Base-by-base conservation (phyloP, 352 stramenopile genomes). In the Pythium scleroteichum region DNA sequence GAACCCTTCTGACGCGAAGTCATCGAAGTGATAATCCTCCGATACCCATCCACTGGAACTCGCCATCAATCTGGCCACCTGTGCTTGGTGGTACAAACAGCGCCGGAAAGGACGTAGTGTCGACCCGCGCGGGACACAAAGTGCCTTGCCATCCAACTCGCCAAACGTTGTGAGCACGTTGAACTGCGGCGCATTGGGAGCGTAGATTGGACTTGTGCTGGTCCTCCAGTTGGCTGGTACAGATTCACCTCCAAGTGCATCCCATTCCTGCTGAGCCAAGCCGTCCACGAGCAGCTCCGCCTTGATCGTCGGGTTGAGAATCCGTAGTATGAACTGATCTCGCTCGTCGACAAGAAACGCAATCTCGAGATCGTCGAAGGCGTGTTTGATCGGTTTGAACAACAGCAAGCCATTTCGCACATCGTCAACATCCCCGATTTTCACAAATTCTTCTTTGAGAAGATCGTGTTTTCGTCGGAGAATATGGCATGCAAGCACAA, bases 371-470 rank as follows among this genome's bases (percentile, higher is more conserved):
- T 42, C 38, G 44, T 62, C 54, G 27, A 62, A 54, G 17, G 54
- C 54, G 33, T 42, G 17, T 54, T 62, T 26, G 22, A 62, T 33
- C 26, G 54, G 54, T 27, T 62, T 52, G 39, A 62, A 62, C 14
- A 62, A 35, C 54, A 62, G 40, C 54, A 62, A 41, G 0, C 54
- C 54, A 27, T 62, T 64, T 48, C 56, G 19, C 27, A 42, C 54
- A 54, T 62, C 54, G 40, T 62, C 23, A 20, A 54, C 54, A 62
- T 62, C 54, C 5, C 13, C 41, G 41, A 47, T 47, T 47, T 47
- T 4, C n/a, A 47, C 41, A 24, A 47, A 47, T 4, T 47, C 41
- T 13, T 12, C 5, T 47, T 47, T 47, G 41, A 47, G 41, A 12
- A 4, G 41, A 47, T 47, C 41, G 41, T 47, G 41, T 47, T 47